A percentile compares a stretch with the other conserved stretches of the same genome.
Conservation (phyloP, 805 yeast species). For the Ogataea methanolica region DNA sequence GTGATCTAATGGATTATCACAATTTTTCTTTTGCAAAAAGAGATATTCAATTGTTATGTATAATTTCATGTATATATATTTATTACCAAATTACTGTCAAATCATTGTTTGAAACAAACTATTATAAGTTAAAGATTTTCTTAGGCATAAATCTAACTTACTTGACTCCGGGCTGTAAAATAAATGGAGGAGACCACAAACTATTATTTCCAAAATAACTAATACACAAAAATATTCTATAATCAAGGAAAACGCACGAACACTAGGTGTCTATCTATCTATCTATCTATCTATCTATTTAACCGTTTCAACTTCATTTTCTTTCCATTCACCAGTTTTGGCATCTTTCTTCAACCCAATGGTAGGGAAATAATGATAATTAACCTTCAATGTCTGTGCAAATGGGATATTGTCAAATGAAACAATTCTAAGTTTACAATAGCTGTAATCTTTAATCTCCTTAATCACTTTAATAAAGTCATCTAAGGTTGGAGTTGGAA, state of each 20-base stretch:
- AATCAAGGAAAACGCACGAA: background rate
- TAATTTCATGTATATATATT: too few species aligned
- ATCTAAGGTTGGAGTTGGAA: constrained; percentile 63
- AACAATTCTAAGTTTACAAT: constrained; percentile 74
- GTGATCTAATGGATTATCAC: too few species aligned
- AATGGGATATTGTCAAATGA: constrained; percentile 84
- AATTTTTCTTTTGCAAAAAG: too few species aligned
- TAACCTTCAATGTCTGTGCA: constrained; percentile 81
- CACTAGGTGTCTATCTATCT: too few species aligned
- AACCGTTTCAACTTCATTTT: constrained; percentile 41
- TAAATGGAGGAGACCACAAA: too few species aligned
- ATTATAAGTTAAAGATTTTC: too few species aligned
- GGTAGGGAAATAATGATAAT: constrained; percentile 84
- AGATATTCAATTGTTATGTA: too few species aligned
- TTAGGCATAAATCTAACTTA: too few species aligned
- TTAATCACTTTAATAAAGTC: constrained; percentile 64
- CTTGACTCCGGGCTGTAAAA: too few species aligned
- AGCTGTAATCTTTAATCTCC: constrained; percentile 70
- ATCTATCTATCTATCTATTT: constrained; percentile 12
- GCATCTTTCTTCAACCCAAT: constrained; percentile 50
- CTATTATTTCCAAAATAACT: too few species aligned
- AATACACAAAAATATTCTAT: background rate
- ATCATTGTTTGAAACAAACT: too few species aligned
- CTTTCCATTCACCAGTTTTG: constrained; percentile 48
- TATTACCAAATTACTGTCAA: too few species aligned